Conservation (phyloP, 2,329 filamentous ascomycete genomes). For the Cladosporium sp. region DNA sequence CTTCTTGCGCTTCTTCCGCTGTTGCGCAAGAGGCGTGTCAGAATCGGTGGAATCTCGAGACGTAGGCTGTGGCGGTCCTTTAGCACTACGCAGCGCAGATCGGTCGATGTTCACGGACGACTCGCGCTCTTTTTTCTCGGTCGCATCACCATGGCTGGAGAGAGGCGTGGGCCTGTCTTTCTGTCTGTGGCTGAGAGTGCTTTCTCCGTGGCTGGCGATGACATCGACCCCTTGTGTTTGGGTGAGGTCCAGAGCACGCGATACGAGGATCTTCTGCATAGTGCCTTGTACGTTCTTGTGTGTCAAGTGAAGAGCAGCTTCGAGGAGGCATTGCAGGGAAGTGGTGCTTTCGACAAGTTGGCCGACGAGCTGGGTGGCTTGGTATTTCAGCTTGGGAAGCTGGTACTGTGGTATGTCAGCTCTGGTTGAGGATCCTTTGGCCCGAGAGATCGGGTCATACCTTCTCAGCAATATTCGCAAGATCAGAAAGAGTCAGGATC, state of each 20-base stretch:
- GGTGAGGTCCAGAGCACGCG: neutral
- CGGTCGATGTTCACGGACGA: neutral
- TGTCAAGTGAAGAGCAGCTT: neutral
- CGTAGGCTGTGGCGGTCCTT: neutral
- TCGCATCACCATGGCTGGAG: neutral
- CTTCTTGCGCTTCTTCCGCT: neutral
- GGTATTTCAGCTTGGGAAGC: neutral
- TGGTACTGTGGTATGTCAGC: neutral
- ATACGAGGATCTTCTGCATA: neutral
- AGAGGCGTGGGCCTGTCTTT: neutral
- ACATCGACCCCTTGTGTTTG: neutral
- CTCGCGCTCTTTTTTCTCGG: neutral
- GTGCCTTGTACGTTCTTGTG: neutral
- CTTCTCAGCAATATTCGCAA: neutral
- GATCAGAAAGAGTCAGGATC: neutral
- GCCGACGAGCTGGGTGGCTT: neutral
- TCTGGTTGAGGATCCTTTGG: neutral
- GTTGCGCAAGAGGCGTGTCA: neutral
- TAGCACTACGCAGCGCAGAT: neutral
- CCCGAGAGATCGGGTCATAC: neutral
- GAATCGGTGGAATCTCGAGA: neutral
- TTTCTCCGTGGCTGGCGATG: neutral
- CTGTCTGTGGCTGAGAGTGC: neutral
- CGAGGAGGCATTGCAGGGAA: neutral
- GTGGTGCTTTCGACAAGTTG: neutral